These are phyloP conservation scores for Pseudogymnoascus sp. DNA, from an alignment of 2,329 filamentous ascomycete species.

Conservation along the genomic window DNA sequence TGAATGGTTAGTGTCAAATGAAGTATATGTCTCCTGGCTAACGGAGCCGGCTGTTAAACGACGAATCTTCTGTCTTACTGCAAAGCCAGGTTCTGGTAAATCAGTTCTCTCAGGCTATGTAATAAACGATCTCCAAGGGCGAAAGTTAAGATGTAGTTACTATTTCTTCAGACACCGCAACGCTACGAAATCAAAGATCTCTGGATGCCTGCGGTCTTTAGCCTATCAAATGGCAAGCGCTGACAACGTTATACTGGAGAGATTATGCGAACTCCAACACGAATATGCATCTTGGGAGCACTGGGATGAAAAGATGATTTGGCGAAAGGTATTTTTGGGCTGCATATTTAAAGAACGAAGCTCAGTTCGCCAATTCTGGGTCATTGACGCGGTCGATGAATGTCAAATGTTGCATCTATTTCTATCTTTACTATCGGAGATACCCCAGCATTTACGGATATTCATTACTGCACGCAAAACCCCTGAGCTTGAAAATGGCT, in stretches of 20 bases:
- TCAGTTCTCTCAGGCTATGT: slow-evolving; percentile 18
- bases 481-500: background rate
- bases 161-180: slow-evolving; percentile 24
- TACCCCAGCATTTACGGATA: slow-evolving; percentile 16
- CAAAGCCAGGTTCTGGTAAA: slow-evolving; percentile 24
- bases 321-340: slow-evolving; percentile 29
- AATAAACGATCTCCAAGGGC: slow-evolving; percentile 16
- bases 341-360: slow-evolving; percentile 26
- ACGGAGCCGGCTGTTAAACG: background rate
- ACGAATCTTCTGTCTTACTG: slow-evolving; percentile 24
- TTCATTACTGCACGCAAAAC: slow-evolving; percentile 26
- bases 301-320: slow-evolving; percentile 27
- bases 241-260: slow-evolving; percentile 20
- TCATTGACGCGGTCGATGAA: slow-evolving; percentile 33
- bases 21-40: background rate
- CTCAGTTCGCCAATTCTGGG: slow-evolving; percentile 26
- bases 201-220: slow-evolving; percentile 22
- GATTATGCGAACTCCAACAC: slow-evolving; percentile 20
- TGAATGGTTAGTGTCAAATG: background rate
- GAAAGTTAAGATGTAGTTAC: slow-evolving; percentile 15
- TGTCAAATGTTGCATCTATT: slow-evolving; percentile 23
- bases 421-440: slow-evolving; percentile 21
- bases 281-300: slow-evolving; percentile 21
- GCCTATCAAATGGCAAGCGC: slow-evolving; percentile 30
- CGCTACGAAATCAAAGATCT: slow-evolving; percentile 16